These are phyloP conservation scores for Coemansia sp. DNA, from an alignment of 192 early-diverging fungal genomes.

Conservation along the genomic window DNA sequence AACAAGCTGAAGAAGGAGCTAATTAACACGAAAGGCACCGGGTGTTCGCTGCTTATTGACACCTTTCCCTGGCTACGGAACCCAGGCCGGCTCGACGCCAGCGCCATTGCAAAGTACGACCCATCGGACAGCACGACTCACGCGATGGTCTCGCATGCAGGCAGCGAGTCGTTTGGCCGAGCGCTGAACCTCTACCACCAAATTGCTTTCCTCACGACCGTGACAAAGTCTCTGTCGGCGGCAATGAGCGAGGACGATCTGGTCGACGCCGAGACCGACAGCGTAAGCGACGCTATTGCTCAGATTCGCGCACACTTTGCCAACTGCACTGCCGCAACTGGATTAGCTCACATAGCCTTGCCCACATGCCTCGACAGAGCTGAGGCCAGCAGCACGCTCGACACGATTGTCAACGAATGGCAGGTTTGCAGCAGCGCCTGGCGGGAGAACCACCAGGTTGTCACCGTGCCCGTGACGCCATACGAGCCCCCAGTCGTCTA, in stretches of 20 bases:
- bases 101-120: slow-evolving; percentile 12
- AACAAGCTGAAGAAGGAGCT: slow-evolving; percentile 14
- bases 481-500: slow-evolving; percentile 14
- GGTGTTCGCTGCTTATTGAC: slow-evolving; percentile 42
- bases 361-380: not conserved
- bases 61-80: slow-evolving; percentile 45
- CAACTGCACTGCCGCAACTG: slow-evolving; percentile 18
- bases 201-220: slow-evolving; percentile 24
- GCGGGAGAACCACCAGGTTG: slow-evolving; percentile 24
- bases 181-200: slow-evolving; percentile 47
- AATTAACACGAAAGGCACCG: slow-evolving; percentile 15
- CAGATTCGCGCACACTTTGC: slow-evolving; percentile 39
- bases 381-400: slow-evolving; percentile 11
- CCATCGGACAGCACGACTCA: not conserved
- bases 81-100: slow-evolving; percentile 39
- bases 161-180: slow-evolving; percentile 36
- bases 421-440: slow-evolving; percentile 16
- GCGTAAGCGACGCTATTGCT: slow-evolving; percentile 22
- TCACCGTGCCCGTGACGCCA: slow-evolving; percentile 26
- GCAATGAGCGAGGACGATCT: slow-evolving; percentile 32
- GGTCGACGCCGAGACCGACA: slow-evolving; percentile 7
- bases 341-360: slow-evolving; percentile 35
- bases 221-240: slow-evolving; percentile 23
- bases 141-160: not conserved
- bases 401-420: slow-evolving; percentile 23